Evolutionary conservation across 345 rosid genomes (phyloP).

Genomic region (Mallotus nudiflorus): DNA sequence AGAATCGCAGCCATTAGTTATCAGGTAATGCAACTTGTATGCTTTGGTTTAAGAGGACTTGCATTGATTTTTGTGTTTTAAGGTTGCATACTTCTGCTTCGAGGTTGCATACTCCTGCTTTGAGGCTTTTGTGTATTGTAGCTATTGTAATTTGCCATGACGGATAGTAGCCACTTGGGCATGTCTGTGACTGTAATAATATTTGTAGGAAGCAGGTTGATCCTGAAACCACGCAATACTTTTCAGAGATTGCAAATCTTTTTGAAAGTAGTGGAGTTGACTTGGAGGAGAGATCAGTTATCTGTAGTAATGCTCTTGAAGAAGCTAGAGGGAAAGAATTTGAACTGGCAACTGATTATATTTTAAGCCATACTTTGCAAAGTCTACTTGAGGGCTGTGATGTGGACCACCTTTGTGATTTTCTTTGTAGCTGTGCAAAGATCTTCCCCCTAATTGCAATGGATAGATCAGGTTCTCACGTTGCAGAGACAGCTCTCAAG

Average conservation of each 20-base stretch:
- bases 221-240: constrained; percentile 76
- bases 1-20: constrained; percentile 47
- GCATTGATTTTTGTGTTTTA: neutral
- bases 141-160: neutral
- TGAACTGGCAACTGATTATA: constrained; percentile 88
- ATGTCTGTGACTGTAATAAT: constrained; percentile 5
- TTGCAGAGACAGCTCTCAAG: constrained; percentile 90
- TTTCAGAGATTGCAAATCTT: constrained; percentile 76
- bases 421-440: constrained; percentile 57
- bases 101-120: no score
- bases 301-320: constrained; percentile 82
- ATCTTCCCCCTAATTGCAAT: constrained; percentile 79
- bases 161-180: neutral
- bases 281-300: constrained; percentile 65
- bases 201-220: constrained; percentile 77
- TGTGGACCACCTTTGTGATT: constrained; percentile 77
- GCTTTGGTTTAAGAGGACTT: neutral
- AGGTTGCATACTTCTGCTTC: neutral
- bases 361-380: constrained; percentile 80
- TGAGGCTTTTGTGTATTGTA: neutral
- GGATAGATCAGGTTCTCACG: constrained; percentile 97
- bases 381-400: constrained; percentile 84
- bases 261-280: constrained; percentile 74
- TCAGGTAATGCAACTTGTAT: constrained; percentile 45
- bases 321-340: constrained; percentile 83